phyloP scores from a whole-genome alignment of 192 early-diverging fungal genomes.

The Funneliformis geosporum region DNA sequence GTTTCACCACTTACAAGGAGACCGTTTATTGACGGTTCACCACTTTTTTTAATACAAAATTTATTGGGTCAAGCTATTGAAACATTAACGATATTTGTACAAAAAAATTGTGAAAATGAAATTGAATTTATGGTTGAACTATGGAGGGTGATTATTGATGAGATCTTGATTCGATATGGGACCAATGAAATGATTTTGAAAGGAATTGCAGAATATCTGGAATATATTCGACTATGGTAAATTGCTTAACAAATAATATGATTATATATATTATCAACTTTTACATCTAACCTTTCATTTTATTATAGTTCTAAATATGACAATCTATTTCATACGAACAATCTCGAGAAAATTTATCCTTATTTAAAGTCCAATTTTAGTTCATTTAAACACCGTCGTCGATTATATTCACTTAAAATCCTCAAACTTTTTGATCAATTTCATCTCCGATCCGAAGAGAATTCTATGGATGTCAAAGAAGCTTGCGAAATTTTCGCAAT shows the following conservation, averaged over 20 bases:
- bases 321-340: constrained; percentile 41
- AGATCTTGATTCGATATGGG: constrained; percentile 44
- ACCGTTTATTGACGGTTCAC: constrained; percentile 48
- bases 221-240: constrained; percentile 32
- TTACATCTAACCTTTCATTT: not conserved
- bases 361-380: constrained; percentile 62
- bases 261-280: not conserved
- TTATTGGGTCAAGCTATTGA: constrained; percentile 54
- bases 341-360: constrained; percentile 52
- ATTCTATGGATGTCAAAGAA: constrained; percentile 36
- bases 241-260: not conserved
- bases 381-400: constrained; percentile 53
- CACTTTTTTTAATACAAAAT: constrained; percentile 46
- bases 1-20: constrained; percentile 34
- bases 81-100: constrained; percentile 41
- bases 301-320: constrained; percentile 11
- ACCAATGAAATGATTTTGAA: constrained; percentile 50
- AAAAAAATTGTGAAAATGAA: constrained; percentile 25
- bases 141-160: constrained; percentile 45
- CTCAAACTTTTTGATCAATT: constrained; percentile 71
- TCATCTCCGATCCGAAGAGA: constrained; percentile 40
- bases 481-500: constrained; percentile 54
- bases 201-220: constrained; percentile 49
- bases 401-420: constrained; percentile 69
- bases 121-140: constrained; percentile 32